Conservation (phyloP, 805 yeast species). For the Ogataea paradorogensis region DNA sequence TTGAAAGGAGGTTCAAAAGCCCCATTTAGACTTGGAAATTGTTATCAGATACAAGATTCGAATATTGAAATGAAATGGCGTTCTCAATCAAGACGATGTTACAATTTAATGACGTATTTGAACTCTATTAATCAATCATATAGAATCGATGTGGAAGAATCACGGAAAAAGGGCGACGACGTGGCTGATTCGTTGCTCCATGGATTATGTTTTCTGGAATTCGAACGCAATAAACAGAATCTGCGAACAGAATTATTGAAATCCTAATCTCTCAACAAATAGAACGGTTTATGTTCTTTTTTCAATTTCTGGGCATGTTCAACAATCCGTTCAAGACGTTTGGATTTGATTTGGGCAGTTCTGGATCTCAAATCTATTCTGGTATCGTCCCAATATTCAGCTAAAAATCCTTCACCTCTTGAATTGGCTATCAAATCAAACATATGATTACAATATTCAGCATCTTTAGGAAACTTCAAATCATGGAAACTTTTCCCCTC, state of each 20-base stretch:
- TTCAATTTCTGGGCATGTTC: constrained; percentile 28
- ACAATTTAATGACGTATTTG: constrained; percentile 25
- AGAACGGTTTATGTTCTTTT: constrained; percentile 26
- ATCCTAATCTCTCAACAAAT: constrained; percentile 20
- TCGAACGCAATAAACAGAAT: constrained; percentile 35
- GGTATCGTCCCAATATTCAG: constrained; percentile 30
- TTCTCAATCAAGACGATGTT: constrained; percentile 24
- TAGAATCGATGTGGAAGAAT: constrained; percentile 9
- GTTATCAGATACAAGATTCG: neutral
- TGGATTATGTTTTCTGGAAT: constrained; percentile 48
- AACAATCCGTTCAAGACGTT: constrained; percentile 28
- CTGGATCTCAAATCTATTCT: constrained; percentile 25
- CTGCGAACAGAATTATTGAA: constrained; percentile 9
- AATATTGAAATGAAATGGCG: constrained; percentile 1
- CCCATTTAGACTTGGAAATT: constrained; percentile 7
- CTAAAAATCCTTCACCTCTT: constrained; percentile 34
- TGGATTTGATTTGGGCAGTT: constrained; percentile 29
- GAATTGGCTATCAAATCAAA: constrained; percentile 36
- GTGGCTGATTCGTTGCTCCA: constrained; percentile 64
- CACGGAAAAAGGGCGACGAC: constrained; percentile 54
- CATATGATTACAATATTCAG: constrained; percentile 51
- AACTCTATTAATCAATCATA: constrained; percentile 18
- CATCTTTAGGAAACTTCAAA: constrained; percentile 55
- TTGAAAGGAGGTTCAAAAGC: constrained; percentile 1
- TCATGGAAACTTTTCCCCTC: constrained; percentile 49